These are phyloP conservation scores for Hypholoma sublateritium DNA, from an alignment of 768 basidiomycete genomes.

Conservation along the genomic window DNA sequence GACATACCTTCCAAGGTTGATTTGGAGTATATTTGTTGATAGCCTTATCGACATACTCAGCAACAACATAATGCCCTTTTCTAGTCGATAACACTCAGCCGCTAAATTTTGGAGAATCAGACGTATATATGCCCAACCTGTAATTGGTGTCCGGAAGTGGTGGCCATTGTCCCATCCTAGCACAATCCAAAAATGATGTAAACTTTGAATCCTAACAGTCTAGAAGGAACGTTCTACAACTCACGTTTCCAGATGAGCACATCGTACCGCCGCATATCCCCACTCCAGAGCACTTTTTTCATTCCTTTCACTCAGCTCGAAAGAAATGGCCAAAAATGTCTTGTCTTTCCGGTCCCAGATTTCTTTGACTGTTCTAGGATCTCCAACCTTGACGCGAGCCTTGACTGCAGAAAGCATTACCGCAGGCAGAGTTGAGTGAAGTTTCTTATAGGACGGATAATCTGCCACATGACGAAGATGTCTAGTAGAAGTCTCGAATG, in stretches of 20 bases:
- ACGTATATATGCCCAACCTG: constrained; percentile 43
- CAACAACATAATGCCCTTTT: constrained; percentile 72
- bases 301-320: constrained; percentile 76
- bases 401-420: constrained; percentile 66
- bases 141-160: constrained; percentile 76
- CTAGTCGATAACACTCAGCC: constrained; percentile 21
- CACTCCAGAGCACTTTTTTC: constrained; percentile 70
- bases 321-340: constrained; percentile 74
- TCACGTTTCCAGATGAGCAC: constrained; percentile 68
- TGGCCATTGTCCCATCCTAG: constrained; percentile 72
- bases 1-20: constrained; percentile 72
- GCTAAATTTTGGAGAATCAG: not conserved
- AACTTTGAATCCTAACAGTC: constrained; percentile 5
- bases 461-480: constrained; percentile 72
- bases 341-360: constrained; percentile 72
- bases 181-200: constrained; percentile 2
- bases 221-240: constrained; percentile 25
- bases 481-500: constrained; percentile 69
- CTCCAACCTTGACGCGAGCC: constrained; percentile 61
- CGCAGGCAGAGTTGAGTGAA: constrained; percentile 71
- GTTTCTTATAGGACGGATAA: constrained; percentile 64
- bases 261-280: constrained; percentile 81
- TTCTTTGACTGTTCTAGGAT: constrained; percentile 60
- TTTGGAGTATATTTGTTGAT: constrained; percentile 62
- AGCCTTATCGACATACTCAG: constrained; percentile 66